Evolutionary conservation across 2,329 filamentous ascomycete genomes (phyloP), one percentile per base, ranked within the genome.

Genomic region (Phaeosphaeriaceae sp.): DNA sequence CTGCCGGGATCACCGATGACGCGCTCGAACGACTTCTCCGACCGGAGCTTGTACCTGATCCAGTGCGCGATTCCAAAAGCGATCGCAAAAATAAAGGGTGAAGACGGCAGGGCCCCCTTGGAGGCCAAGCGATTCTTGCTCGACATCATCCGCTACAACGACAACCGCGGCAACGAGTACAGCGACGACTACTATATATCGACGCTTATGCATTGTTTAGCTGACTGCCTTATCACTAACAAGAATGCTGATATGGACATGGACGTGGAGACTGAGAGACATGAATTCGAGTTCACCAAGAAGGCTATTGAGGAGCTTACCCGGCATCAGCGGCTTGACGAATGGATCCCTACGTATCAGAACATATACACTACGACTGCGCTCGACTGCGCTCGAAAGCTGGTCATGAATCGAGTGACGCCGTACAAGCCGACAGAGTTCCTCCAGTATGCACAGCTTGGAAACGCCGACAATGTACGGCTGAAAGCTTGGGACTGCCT

Each of bases 131-230:
- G 87, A 41, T 96, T 97, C 75, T 86, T 99, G 48, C 86, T 96
- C 21, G 93, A 97, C 67, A 91, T 96, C 72, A 82, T 99, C 33
- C 89, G 91, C 49, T 94, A 93, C 80, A 99, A 99, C 73, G 93
- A 99, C 78, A 99, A 99, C 73, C 89, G 91, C 2, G 90, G 91
- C 59, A 99, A 99, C 68, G 82, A 89, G 50, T 96, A 88, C 72
- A 97, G 93, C 5, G 96, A 99, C 70, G 90, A 93, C 61, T 89
- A 91, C 69, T 99, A 97, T 73, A 87, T 99, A 53, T 88, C 92
- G 7, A 90, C 85, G 21, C 83, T 99, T 22, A 90, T 99, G 81
- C 80, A 77, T 40, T 86, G 86, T 41, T 76, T 90, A 5, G 83
- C 85, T 6, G 81, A 86, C 60, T 83, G 85, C 10, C 76, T 89